Evolutionary conservation across 2,329 filamentous ascomycete species (phyloP).

Genomic region (Aureobasidium uvarum): DNA sequence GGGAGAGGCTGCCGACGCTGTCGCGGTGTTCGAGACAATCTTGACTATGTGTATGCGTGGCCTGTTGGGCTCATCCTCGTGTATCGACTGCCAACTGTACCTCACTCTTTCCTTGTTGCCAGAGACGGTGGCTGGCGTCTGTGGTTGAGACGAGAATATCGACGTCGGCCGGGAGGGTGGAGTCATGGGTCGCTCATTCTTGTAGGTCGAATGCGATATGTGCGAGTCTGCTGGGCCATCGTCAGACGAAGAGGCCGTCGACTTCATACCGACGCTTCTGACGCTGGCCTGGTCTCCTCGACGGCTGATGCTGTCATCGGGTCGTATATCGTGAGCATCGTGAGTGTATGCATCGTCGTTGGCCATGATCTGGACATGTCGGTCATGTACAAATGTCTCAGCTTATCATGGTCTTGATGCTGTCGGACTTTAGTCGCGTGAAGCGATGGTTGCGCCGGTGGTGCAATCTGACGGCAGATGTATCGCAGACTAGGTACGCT

Average conservation of each 20-base stretch:
- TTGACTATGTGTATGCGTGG: slow-evolving; percentile 59
- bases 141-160: slow-evolving; percentile 25
- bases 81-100: slow-evolving; percentile 42
- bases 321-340: slow-evolving; percentile 27
- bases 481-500: neutral
- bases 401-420: slow-evolving; percentile 4
- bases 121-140: slow-evolving; percentile 28
- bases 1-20: slow-evolving; percentile 65
- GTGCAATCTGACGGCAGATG: neutral
- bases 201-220: slow-evolving; percentile 1
- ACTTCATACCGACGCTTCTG: slow-evolving; percentile 7
- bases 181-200: slow-evolving; percentile 24
- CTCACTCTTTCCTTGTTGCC: slow-evolving; percentile 37
- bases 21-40: slow-evolving; percentile 78
- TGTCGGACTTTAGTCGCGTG: neutral
- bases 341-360: slow-evolving; percentile 20
- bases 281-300: slow-evolving; percentile 25
- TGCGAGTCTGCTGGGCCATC: slow-evolving; percentile 15
- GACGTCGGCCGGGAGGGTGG: slow-evolving; percentile 27
- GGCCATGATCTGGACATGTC: slow-evolving; percentile 22
- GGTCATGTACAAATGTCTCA: slow-evolving; percentile 9
- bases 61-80: slow-evolving; percentile 40
- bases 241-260: neutral
- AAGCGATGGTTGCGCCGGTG: neutral
- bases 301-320: slow-evolving; percentile 29